Evolutionary conservation across 768 basidiomycete species (phyloP).

Genomic region (Auriscalpium vulgare): DNA sequence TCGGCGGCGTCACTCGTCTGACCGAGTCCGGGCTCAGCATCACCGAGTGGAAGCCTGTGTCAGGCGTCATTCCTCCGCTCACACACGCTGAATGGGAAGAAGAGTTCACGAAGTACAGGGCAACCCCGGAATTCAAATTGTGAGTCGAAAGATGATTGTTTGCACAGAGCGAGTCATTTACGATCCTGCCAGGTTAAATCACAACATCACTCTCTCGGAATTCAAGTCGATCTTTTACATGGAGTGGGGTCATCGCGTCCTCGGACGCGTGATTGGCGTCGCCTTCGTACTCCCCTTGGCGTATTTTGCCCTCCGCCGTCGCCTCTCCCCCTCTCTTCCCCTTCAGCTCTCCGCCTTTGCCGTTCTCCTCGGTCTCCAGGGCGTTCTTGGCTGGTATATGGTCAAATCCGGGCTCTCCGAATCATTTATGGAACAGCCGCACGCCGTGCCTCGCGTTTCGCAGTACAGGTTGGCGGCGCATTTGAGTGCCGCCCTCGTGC

Average conservation of each 20-base stretch:
- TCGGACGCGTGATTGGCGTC: constrained; percentile 81
- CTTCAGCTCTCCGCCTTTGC: constrained; percentile 65
- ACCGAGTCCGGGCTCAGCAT: constrained; percentile 98
- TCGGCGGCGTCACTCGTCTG: constrained; percentile 92
- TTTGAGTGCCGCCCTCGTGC: constrained; percentile 79
- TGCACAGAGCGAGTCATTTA: background rate
- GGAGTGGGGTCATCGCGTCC: constrained; percentile 95
- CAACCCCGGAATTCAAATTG: constrained; percentile 94
- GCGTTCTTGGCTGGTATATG: constrained; percentile 98
- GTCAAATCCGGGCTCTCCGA: constrained; percentile 93
- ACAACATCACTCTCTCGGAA: constrained; percentile 76
- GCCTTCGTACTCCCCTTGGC: constrained; percentile 78
- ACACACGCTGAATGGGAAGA: constrained; percentile 67
- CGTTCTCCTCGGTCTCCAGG: constrained; percentile 82
- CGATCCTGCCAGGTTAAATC: constrained; percentile 60
- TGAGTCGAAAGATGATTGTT: constrained; percentile 33
- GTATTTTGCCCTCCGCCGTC: constrained; percentile 70
- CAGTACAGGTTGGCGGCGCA: constrained; percentile 96
- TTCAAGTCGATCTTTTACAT: constrained; percentile 97
- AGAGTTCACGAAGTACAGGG: constrained; percentile 92
- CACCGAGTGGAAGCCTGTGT: constrained; percentile 94
- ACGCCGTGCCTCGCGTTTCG: constrained; percentile 87
- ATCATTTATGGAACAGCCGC: constrained; percentile 68
- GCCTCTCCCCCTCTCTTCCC: constrained; percentile 57
- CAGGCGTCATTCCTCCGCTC: constrained; percentile 81